These are phyloP conservation scores for Rhinocladiella similis DNA, from an alignment of 2,329 filamentous ascomycete genomes.

Conservation along the genomic window DNA sequence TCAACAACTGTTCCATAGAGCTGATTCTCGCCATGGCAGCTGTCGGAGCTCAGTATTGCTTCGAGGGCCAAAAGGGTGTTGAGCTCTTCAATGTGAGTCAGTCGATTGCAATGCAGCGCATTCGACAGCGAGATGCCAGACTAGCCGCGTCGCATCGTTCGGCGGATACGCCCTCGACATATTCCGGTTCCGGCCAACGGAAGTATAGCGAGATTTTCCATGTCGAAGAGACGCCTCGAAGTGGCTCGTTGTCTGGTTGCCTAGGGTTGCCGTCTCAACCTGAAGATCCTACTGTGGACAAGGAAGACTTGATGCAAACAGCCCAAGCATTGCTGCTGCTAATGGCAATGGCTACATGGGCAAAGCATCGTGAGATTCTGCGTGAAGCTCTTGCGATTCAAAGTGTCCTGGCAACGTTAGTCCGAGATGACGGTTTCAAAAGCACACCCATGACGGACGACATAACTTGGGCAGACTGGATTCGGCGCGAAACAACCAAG, in stretches of 20 bases:
- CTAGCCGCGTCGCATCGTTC: slow-evolving; percentile 19
- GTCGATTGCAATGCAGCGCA: slow-evolving; percentile 28
- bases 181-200: slow-evolving; percentile 8
- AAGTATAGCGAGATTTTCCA: slow-evolving; percentile 9
- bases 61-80: slow-evolving; percentile 28
- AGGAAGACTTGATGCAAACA: slow-evolving; percentile 28
- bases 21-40: slow-evolving; percentile 30
- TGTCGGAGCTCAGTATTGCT: slow-evolving; percentile 29
- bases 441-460: slow-evolving; percentile 13
- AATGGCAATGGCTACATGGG: slow-evolving; percentile 32
- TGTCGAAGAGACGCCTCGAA: slow-evolving; percentile 16
- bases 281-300: slow-evolving; percentile 10
- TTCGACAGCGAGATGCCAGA: slow-evolving; percentile 25
- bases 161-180: slow-evolving; percentile 28
- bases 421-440: slow-evolving; percentile 30
- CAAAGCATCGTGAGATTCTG: slow-evolving; percentile 28
- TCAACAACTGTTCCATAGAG: slow-evolving; percentile 25
- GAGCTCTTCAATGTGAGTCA: slow-evolving; percentile 27
- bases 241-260: slow-evolving; percentile 22
- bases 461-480: slow-evolving; percentile 38
- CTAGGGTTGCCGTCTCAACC: slow-evolving; percentile 20
- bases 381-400: slow-evolving; percentile 31
- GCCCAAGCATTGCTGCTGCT: slow-evolving; percentile 29
- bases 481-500: slow-evolving; percentile 37
- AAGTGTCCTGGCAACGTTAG: slow-evolving; percentile 29